These are phyloP conservation scores for Podila minutissima DNA, from an alignment of 192 early-diverging fungal species.

Conservation along the genomic window DNA sequence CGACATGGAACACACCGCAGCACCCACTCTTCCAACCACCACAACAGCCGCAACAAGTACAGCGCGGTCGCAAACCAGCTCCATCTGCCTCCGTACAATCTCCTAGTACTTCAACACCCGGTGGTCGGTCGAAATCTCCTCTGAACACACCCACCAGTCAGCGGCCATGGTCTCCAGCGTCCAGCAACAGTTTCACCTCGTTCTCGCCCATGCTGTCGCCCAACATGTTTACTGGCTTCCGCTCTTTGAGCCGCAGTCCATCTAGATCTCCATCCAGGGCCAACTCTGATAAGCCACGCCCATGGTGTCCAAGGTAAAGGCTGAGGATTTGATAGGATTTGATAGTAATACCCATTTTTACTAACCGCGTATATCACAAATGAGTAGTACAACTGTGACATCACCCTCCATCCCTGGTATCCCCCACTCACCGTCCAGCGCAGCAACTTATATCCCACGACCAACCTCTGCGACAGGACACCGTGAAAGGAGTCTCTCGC, in stretches of 20 bases:
- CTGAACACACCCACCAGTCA: constrained; percentile 1
- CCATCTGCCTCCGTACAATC: neutral
- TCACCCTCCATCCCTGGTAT: constrained; percentile 51
- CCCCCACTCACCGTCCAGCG: constrained; percentile 22
- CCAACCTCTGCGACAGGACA: constrained; percentile 18
- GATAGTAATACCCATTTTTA: neutral
- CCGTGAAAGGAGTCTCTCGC: constrained; percentile 15
- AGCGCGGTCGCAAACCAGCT: constrained; percentile 38
- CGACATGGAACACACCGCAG: constrained; percentile 22
- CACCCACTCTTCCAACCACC: constrained; percentile 27
- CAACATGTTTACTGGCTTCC: constrained; percentile 12
- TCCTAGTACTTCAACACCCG: neutral
- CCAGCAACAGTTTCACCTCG: constrained; percentile 12
- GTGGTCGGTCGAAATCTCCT: constrained; percentile 15
- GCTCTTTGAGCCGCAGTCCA: constrained; percentile 27
- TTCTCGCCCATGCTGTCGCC: constrained; percentile 28
- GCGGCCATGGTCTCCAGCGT: constrained; percentile 39
- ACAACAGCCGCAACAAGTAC: constrained; percentile 3
- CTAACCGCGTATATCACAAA: neutral
- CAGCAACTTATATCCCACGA: constrained; percentile 38
- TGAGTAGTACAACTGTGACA: constrained; percentile 25
- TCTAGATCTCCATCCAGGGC: constrained; percentile 21
- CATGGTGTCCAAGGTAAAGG: constrained; percentile 46
- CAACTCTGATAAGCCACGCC: constrained; percentile 42
- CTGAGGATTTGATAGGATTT: neutral